phyloP scores from a whole-genome alignment of 2,329 filamentous ascomycete species.

The Tolypocladium nubicola region DNA sequence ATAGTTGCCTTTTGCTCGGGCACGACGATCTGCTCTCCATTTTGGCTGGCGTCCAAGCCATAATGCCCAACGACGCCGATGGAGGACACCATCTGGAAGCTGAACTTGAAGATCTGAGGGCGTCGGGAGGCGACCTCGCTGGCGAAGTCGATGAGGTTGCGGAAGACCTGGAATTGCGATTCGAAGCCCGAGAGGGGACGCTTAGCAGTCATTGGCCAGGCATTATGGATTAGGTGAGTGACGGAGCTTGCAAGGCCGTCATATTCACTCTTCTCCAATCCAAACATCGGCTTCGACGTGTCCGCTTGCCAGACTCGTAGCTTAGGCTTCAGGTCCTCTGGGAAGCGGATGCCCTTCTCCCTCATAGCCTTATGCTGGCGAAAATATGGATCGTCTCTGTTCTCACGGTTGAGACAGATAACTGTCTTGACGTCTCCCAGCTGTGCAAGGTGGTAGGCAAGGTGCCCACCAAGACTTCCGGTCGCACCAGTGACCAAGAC shows the following conservation, averaged over 20 bases:
- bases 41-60: slow-evolving; percentile 9
- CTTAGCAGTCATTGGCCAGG: slow-evolving; percentile 35
- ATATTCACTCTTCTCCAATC: slow-evolving; percentile 27
- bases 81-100: slow-evolving; percentile 31
- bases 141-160: slow-evolving; percentile 34
- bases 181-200: slow-evolving; percentile 26
- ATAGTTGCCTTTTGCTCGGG: slow-evolving; percentile 31
- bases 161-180: slow-evolving; percentile 31
- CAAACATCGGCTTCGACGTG: slow-evolving; percentile 25
- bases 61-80: slow-evolving; percentile 23
- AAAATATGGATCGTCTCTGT: background rate
- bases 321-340: background rate
- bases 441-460: slow-evolving; percentile 18
- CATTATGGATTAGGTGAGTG: slow-evolving; percentile 41
- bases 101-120: slow-evolving; percentile 6
- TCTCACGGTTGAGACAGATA: slow-evolving; percentile 34
- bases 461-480: slow-evolving; percentile 26
- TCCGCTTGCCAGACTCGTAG: slow-evolving; percentile 1
- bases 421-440: slow-evolving; percentile 16
- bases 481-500: slow-evolving; percentile 27
- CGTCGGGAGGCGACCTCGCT: slow-evolving; percentile 14
- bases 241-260: slow-evolving; percentile 20
- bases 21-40: slow-evolving; percentile 16
- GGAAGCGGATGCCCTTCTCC: slow-evolving; percentile 1
- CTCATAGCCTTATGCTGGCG: slow-evolving; percentile 3